phyloP scores from a whole-genome alignment of 2,329 filamentous ascomycete genomes.

The Aspergillus puulaauensis region DNA sequence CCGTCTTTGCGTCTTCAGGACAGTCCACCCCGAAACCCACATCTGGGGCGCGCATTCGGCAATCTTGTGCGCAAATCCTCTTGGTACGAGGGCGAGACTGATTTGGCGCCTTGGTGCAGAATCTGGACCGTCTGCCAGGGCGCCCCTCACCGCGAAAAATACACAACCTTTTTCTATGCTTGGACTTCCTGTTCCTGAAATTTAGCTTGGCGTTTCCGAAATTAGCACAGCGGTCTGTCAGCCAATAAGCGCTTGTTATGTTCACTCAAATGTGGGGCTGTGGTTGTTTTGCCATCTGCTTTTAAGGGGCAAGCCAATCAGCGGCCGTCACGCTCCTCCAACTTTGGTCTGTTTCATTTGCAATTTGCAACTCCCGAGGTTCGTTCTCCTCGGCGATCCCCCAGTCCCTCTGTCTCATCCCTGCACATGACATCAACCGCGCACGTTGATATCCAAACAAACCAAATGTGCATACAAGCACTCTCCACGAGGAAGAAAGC shows the following conservation, averaged over 20 bases:
- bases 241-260: background rate
- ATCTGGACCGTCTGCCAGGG: background rate
- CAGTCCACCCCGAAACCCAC: background rate
- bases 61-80: background rate
- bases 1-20: background rate
- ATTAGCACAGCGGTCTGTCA: background rate
- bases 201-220: conserved; percentile 1
- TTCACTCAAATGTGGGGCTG: background rate
- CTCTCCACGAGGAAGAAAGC: too few relatives aligned
- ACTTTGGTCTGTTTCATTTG: background rate
- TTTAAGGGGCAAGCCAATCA: conserved; percentile 1
- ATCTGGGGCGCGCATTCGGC: background rate
- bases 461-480: background rate
- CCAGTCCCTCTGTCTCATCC: background rate
- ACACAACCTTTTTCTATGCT: background rate
- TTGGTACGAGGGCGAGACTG: background rate
- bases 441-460: background rate
- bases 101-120: background rate
- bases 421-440: too few relatives aligned
- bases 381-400: background rate
- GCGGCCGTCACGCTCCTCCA: background rate
- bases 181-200: conserved; percentile 3
- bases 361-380: background rate
- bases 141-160: background rate
- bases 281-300: background rate